Evolutionary conservation across 2,329 filamentous ascomycete genomes (phyloP).

Genomic region (Leptographium flavum): DNA sequence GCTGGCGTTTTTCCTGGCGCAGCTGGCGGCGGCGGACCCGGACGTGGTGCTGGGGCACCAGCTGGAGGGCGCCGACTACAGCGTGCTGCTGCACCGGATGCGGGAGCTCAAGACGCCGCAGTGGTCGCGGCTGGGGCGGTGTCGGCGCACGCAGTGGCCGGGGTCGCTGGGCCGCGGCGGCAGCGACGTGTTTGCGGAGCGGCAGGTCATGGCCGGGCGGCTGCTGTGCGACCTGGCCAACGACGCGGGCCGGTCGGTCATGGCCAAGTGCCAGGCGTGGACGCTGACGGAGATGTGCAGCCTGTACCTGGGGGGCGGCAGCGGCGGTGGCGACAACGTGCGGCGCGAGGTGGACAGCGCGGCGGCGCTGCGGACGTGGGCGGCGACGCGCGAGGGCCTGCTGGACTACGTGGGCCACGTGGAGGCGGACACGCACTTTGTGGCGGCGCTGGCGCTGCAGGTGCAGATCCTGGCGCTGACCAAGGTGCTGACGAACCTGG

Average conservation of each 20-base stretch:
- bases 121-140: constrained; percentile 84
- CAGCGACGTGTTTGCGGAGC: constrained; percentile 84
- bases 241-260: constrained; percentile 90
- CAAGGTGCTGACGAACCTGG: constrained; percentile 89
- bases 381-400: constrained; percentile 65
- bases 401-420: constrained; percentile 91
- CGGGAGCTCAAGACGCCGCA: constrained; percentile 83
- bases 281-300: constrained; percentile 95
- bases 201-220: constrained; percentile 76
- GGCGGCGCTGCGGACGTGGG: constrained; percentile 73
- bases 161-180: constrained; percentile 72
- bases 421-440: constrained; percentile 90
- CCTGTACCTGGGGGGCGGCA: constrained; percentile 48
- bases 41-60: constrained; percentile 91
- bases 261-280: constrained; percentile 97
- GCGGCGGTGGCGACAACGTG: constrained; percentile 30
- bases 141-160: constrained; percentile 78
- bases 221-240: constrained; percentile 90
- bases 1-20: constrained; percentile 75
- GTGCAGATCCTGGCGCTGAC: constrained; percentile 88
- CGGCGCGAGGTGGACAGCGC: constrained; percentile 85
- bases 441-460: constrained; percentile 76
- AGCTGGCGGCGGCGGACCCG: constrained; percentile 77
- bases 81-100: constrained; percentile 72
- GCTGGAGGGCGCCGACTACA: constrained; percentile 94